Conservation (phyloP, 2,329 filamentous ascomycete genomes). For the Rugonectria rugulosa region DNA sequence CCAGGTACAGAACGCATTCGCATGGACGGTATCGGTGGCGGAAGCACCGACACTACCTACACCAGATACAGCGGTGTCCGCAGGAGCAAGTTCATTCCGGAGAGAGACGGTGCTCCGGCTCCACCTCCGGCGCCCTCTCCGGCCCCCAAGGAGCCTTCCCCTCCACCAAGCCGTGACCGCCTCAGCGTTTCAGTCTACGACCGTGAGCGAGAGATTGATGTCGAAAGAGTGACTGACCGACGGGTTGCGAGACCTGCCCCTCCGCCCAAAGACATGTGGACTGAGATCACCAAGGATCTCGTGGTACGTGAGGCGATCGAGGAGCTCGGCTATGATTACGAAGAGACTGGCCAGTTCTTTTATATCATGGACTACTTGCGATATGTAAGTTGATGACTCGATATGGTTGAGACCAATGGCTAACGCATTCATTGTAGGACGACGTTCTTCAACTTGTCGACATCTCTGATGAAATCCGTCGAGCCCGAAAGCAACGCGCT, state of each 20-base stretch:
- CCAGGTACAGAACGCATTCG: conserved; percentile 83
- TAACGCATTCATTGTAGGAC: conserved; percentile 65
- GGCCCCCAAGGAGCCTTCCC: conserved; percentile 38
- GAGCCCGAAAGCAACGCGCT: conserved; percentile 60
- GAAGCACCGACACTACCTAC: conserved; percentile 79
- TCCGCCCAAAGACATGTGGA: conserved; percentile 79
- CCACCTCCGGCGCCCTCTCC: conserved; percentile 31
- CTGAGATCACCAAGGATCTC: conserved; percentile 93
- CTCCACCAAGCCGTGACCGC: conserved; percentile 43
- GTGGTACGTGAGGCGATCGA: conserved; percentile 89
- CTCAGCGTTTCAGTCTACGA: conserved; percentile 58
- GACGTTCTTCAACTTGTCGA: conserved; percentile 87
- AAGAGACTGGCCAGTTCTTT: conserved; percentile 89
- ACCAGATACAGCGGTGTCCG: conserved; percentile 80
- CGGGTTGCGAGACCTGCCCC: conserved; percentile 50
- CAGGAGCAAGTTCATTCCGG: conserved; percentile 75
- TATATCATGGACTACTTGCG: conserved; percentile 90
- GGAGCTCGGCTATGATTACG: conserved; percentile 82
- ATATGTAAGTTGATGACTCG: conserved; percentile 71
- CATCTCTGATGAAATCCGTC: conserved; percentile 82
- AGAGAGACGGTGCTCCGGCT: conserved; percentile 60
- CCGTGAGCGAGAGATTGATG: conserved; percentile 57
- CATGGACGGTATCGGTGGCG: conserved; percentile 81
- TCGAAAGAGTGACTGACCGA: conserved; percentile 64
- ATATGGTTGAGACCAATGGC: conserved; percentile 18